Conservation (phyloP, 139 green algal genomes). For the Tetraselmis striata region DNA sequence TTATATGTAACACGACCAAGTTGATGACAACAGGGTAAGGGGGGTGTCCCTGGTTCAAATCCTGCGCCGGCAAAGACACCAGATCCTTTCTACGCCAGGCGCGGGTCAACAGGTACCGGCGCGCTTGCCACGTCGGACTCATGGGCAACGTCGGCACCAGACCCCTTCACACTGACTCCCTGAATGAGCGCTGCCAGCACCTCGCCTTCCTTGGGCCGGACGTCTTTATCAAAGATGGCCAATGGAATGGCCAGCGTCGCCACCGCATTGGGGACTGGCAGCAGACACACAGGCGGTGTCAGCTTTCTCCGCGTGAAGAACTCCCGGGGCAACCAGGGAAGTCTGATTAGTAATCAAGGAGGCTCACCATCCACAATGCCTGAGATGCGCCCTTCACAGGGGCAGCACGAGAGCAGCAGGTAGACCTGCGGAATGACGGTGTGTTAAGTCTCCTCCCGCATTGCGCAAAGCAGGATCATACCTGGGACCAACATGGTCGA, state of each 20-base stretch:
- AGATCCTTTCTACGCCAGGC: too few relatives aligned
- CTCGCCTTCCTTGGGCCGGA: conserved; percentile 46
- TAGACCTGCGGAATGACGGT: conserved; percentile 48
- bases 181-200: background rate
- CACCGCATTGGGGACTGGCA: conserved; percentile 58
- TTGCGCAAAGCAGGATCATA: background rate
- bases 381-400: conserved; percentile 60
- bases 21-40: too few relatives aligned
- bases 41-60: too few relatives aligned
- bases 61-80: too few relatives aligned
- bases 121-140: background rate
- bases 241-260: conserved; percentile 41
- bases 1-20: too few relatives aligned
- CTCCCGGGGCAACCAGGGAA: too few relatives aligned
- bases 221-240: conserved; percentile 65
- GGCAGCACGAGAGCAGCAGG: conserved; percentile 70
- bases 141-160: background rate
- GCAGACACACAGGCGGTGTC: too few relatives aligned
- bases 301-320: too few relatives aligned
- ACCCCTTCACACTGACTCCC: background rate
- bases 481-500: too few relatives aligned
- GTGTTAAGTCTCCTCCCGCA: background rate
- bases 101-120: background rate
- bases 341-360: too few relatives aligned
- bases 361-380: conserved; percentile 75